These are phyloP conservation scores for Pelagomonas calceolata DNA, from an alignment of 108 stramenopile species.

Conservation along the genomic window DNA sequence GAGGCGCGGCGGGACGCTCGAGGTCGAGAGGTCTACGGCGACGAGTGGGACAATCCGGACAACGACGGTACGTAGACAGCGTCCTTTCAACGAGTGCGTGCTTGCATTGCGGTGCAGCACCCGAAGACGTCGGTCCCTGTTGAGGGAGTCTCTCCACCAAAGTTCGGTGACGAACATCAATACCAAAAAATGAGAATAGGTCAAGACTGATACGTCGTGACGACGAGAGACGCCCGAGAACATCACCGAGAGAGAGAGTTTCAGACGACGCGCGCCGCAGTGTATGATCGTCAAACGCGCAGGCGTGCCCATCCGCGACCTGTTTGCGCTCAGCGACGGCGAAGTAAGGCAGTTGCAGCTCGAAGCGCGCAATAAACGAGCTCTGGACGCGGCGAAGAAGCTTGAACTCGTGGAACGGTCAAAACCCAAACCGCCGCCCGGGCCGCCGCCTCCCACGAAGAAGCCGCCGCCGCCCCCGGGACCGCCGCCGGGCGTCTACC, in stretches of 20 bases:
- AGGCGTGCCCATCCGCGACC: constrained; percentile 1
- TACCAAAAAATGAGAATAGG: too few species aligned
- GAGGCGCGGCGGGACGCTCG: not conserved
- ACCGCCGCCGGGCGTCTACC: not conserved
- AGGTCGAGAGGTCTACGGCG: not conserved
- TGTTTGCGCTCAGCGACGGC: not conserved
- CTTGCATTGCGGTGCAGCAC: too few species aligned
- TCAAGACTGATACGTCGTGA: too few species aligned
- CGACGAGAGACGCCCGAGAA: too few species aligned
- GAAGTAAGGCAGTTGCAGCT: not conserved
- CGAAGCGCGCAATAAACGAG: not conserved
- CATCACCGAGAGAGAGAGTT: too few species aligned
- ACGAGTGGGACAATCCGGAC: not conserved
- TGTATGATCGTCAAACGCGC: too few species aligned
- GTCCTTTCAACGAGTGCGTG: too few species aligned
- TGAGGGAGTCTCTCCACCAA: too few species aligned
- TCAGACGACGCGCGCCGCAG: too few species aligned
- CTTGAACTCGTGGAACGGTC: not conserved
- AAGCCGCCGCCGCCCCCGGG: not conserved
- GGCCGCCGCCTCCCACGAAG: not conserved
- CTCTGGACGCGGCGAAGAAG: not conserved
- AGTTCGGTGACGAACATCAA: too few species aligned
- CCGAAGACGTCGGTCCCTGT: too few species aligned
- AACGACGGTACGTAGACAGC: too few species aligned
- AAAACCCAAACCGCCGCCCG: not conserved